Evolutionary conservation across 805 yeast genomes (phyloP).

Genomic region (Kazachstania kunashirensis): DNA sequence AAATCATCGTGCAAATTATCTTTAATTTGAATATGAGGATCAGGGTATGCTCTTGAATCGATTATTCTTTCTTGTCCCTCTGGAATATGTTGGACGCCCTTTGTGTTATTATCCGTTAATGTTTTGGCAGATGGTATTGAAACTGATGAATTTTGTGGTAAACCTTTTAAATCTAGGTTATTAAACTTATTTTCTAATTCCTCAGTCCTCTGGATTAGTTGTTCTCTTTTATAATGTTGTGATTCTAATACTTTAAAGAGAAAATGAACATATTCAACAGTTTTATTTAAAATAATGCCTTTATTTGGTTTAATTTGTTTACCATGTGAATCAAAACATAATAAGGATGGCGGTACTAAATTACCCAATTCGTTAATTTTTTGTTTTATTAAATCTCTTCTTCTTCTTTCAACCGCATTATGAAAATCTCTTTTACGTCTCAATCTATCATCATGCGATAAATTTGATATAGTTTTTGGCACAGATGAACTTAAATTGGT

Average conservation of each 20-base stretch:
- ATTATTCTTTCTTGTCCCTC: conserved; percentile 17
- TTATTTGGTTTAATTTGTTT: conserved; percentile 77
- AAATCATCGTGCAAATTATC: conserved; percentile 16
- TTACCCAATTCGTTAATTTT: conserved; percentile 75
- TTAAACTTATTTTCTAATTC: conserved; percentile 23
- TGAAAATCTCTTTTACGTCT: conserved; percentile 80
- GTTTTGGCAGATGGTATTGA: background rate
- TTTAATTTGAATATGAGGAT: background rate
- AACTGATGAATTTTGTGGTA: no score
- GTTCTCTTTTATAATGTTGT: conserved; percentile 42
- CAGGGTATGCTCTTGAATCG: conserved; percentile 19
- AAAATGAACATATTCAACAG: conserved; percentile 71
- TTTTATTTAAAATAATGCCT: conserved; percentile 61
- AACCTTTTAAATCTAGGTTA: conserved; percentile 2
- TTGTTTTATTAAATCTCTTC: conserved; percentile 85
- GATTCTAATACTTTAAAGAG: conserved; percentile 49
- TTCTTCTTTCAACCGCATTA: conserved; percentile 86
- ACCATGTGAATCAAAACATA: conserved; percentile 38
- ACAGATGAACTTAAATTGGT: conserved; percentile 9
- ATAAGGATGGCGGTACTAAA: conserved; percentile 67
- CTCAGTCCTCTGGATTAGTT: conserved; percentile 33
- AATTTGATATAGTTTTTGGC: conserved; percentile 12
- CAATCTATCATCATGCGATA: conserved; percentile 50
- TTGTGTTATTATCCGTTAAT: background rate
- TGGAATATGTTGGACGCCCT: background rate